phyloP scores from a whole-genome alignment of 176 grass and related monocot species.

The Carex littledalei region DNA sequence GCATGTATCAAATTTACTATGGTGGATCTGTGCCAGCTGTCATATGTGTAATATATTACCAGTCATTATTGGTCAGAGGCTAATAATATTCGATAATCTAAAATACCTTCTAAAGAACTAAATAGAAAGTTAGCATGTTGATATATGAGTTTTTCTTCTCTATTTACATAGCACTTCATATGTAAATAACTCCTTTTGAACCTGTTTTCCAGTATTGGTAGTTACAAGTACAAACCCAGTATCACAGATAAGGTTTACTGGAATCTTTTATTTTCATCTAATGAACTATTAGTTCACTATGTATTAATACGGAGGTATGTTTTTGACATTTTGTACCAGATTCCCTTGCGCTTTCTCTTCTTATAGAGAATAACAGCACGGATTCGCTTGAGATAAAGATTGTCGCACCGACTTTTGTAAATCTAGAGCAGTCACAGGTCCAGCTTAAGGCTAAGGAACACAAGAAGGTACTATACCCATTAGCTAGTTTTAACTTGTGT shows the following conservation, averaged over 20 bases:
- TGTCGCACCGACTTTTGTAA: slow-evolving; percentile 49
- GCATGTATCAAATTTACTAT: neutral
- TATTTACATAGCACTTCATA: neutral
- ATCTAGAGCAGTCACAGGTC: slow-evolving; percentile 36
- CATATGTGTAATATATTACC: neutral
- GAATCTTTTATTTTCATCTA: neutral
- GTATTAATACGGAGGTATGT: neutral
- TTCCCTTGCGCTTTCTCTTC: slow-evolving; percentile 72
- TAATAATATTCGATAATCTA: neutral
- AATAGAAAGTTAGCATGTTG: neutral
- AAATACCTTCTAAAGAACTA: neutral
- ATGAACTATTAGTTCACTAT: slow-evolving; percentile 1
- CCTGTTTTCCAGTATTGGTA: neutral
- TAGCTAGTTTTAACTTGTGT: neutral
- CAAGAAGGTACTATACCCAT: slow-evolving; percentile 41
- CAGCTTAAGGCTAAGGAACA: slow-evolving; percentile 50
- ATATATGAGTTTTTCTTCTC: neutral
- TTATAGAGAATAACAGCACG: slow-evolving; percentile 69
- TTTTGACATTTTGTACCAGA: slow-evolving; percentile 42
- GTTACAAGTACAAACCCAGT: neutral
- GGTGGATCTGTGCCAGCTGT: neutral
- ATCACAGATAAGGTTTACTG: neutral
- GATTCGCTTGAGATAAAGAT: slow-evolving; percentile 58
- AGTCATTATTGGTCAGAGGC: neutral
- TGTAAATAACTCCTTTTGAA: neutral